A percentile compares a stretch with the other conserved stretches of the same genome.
These are phyloP conservation scores for Dichomitus squalens DNA, from an alignment of 1,284 basidiomycete genomes.

Conservation along the genomic window DNA sequence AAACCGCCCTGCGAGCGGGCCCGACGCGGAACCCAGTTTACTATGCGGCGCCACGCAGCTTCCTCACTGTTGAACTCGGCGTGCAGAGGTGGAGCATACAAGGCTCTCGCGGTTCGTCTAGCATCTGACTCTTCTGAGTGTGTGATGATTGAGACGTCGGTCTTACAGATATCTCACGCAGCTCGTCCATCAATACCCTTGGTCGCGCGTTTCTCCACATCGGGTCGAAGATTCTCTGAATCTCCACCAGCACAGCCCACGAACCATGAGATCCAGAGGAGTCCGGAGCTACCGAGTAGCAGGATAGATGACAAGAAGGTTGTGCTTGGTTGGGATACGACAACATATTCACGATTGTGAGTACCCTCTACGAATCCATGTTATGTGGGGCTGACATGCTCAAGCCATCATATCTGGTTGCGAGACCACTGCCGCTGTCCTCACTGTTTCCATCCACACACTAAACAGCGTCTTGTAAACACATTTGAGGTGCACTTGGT, in stretches of 20 bases:
- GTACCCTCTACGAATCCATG: slow-evolving; percentile 29
- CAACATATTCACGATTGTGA: slow-evolving; percentile 72
- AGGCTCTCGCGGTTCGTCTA: not conserved
- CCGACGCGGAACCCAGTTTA: no score
- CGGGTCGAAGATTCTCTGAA: not conserved
- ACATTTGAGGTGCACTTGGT: slow-evolving; percentile 70
- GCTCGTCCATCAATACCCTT: not conserved
- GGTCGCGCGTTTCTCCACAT: not conserved
- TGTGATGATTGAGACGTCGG: no score
- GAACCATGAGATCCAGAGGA: not conserved
- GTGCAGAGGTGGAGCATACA: not conserved
- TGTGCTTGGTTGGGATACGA: slow-evolving; percentile 67
- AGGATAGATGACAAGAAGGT: slow-evolving; percentile 61
- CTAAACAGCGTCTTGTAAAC: slow-evolving; percentile 88
- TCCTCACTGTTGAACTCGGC: not conserved
- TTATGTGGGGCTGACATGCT: not conserved
- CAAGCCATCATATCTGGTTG: slow-evolving; percentile 73
- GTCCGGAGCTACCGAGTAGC: slow-evolving; percentile 53
- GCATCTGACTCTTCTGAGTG: not conserved
- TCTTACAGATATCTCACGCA: not conserved
- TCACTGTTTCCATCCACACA: slow-evolving; percentile 85
- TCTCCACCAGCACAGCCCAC: not conserved
- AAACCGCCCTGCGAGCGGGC: not conserved
- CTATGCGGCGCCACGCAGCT: not conserved
- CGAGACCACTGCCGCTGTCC: slow-evolving; percentile 90